A percentile compares a stretch with the other conserved stretches of the same genome.
phyloP scores from a whole-genome alignment of 805 yeast species.

The Wickerhamiella lipophila region DNA sequence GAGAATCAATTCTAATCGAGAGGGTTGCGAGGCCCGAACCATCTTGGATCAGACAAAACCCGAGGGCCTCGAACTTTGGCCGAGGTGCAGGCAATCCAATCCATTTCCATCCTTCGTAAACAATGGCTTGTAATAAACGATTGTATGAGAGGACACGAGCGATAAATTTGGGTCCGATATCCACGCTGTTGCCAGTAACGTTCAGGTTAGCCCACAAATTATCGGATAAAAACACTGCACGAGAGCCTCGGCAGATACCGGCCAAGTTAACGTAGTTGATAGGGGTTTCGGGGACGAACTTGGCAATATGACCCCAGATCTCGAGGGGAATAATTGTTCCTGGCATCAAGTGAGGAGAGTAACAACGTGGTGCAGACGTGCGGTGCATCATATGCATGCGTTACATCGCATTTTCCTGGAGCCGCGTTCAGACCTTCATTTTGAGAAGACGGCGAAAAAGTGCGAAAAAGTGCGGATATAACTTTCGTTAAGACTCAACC shows the following conservation, averaged over 20 bases:
- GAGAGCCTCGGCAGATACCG: not conserved
- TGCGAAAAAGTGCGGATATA: not conserved
- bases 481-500: too few species aligned
- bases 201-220: not conserved
- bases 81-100: not conserved
- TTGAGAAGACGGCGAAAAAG: not conserved
- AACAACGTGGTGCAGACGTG: not conserved
- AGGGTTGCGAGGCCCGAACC: not conserved
- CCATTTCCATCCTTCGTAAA: constrained; percentile 3
- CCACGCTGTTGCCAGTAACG: not conserved
- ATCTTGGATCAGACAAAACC: not conserved
- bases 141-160: not conserved
- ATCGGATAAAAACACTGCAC: not conserved
- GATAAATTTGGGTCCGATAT: not conserved
- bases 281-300: not conserved
- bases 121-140: not conserved
- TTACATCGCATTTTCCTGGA: not conserved
- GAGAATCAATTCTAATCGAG: not conserved
- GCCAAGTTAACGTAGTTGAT: not conserved
- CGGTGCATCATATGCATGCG: not conserved
- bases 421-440: not conserved
- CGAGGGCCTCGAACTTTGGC: not conserved
- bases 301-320: not conserved
- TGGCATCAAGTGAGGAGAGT: not conserved
- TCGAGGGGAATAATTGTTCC: not conserved